A percentile compares a stretch with the other conserved stretches of the same genome.
Evolutionary conservation across 805 yeast species (phyloP).

Genomic region (Wickerhamomyces sydowiorum): DNA sequence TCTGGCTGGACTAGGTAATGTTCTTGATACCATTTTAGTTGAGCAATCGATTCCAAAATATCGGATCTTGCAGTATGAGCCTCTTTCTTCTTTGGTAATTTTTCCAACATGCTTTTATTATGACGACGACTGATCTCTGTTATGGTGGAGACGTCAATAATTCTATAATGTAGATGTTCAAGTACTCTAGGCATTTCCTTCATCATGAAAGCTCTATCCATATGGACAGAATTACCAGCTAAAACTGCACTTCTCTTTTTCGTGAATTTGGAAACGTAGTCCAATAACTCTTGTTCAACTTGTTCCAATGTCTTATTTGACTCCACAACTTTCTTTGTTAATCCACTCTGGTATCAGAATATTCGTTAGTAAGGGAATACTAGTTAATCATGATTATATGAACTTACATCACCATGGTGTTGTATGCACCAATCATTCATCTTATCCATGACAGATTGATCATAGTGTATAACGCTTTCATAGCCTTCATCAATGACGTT

Average conservation of each 20-base stretch:
- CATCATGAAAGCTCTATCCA: constrained; percentile 82
- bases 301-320: constrained; percentile 45
- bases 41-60: constrained; percentile 82
- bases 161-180: constrained; percentile 60
- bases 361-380: constrained; percentile 8
- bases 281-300: constrained; percentile 63
- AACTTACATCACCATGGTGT: constrained; percentile 54
- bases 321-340: constrained; percentile 62
- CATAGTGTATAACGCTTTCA: constrained; percentile 75
- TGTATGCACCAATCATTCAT: constrained; percentile 89
- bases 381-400: not conserved
- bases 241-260: constrained; percentile 58
- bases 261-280: constrained; percentile 52
- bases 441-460: constrained; percentile 49
- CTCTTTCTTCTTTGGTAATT: constrained; percentile 56
- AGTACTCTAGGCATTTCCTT: constrained; percentile 68
- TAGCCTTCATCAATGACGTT: constrained; percentile 72
- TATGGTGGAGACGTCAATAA: constrained; percentile 85
- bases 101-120: constrained; percentile 54
- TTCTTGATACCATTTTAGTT: constrained; percentile 70
- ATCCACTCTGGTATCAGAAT: constrained; percentile 51
- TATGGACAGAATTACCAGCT: constrained; percentile 90
- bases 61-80: constrained; percentile 88
- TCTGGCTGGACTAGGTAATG: constrained; percentile 44
- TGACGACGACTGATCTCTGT: constrained; percentile 78